Evolutionary conservation across 129 eudicot genomes (phyloP).

Genomic region (sunflower (Helianthus annuus)): DNA sequence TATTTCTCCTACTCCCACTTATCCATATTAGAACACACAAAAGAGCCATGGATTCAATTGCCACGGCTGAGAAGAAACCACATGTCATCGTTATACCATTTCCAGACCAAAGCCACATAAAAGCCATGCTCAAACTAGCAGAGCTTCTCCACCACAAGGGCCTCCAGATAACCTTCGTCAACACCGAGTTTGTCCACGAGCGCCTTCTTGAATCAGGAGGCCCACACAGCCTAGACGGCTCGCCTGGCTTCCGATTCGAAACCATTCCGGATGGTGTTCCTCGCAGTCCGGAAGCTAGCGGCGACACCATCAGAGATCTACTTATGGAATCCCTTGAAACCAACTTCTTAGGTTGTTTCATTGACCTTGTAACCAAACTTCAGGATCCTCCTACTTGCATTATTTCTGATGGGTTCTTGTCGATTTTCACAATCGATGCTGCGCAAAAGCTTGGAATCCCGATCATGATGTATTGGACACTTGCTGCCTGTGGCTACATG

Average conservation of each 20-base stretch:
- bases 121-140: constrained; percentile 14
- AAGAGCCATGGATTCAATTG: not conserved
- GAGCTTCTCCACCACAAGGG: constrained; percentile 15
- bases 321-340: not conserved
- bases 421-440: constrained; percentile 4
- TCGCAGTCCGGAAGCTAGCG: not conserved
- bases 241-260: not conserved
- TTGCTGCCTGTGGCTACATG: constrained; percentile 8
- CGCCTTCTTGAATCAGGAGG: not conserved
- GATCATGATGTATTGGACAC: constrained; percentile 4
- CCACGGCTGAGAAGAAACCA: not conserved
- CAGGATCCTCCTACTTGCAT: not conserved
- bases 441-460: constrained; percentile 12
- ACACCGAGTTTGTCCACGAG: not conserved
- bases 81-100: not conserved
- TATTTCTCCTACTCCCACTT: not conserved
- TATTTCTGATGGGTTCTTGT: not conserved
- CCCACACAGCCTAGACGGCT: not conserved
- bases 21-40: not conserved
- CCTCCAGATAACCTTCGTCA: constrained; percentile 1
- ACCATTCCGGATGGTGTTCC: not conserved
- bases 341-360: not conserved
- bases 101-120: constrained; percentile 8
- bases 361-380: constrained; percentile 3
- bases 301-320: not conserved